phyloP scores from a whole-genome alignment of 1,284 basidiomycete genomes.

The Microbotryomycetes sp. region DNA sequence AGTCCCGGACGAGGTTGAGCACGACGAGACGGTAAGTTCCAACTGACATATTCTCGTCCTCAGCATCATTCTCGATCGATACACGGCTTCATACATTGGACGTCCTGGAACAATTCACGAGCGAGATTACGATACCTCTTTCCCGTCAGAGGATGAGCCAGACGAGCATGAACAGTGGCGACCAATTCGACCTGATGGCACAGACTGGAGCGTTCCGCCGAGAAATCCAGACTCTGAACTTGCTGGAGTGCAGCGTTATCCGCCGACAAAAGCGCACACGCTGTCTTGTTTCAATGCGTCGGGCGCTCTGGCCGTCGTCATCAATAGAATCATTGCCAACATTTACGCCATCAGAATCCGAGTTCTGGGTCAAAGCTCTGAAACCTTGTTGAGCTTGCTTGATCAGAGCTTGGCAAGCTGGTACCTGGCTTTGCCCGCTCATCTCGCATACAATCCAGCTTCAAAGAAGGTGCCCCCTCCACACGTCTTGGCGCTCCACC shows the following conservation, averaged over 20 bases:
- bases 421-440: constrained; percentile 64
- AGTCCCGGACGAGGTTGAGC: constrained; percentile 60
- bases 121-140: constrained; percentile 67
- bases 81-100: constrained; percentile 71
- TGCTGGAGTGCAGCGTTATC: constrained; percentile 14
- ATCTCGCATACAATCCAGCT: constrained; percentile 49
- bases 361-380: constrained; percentile 50
- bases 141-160: constrained; percentile 59
- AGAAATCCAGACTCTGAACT: constrained; percentile 19
- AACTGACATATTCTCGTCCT: not conserved
- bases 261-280: constrained; percentile 44
- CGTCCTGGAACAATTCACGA: constrained; percentile 71
- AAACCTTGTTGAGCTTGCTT: constrained; percentile 51
- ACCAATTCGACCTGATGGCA: constrained; percentile 36
- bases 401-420: constrained; percentile 68
- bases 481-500: constrained; percentile 61
- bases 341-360: constrained; percentile 64
- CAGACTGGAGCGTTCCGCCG: constrained; percentile 31
- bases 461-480: constrained; percentile 33
- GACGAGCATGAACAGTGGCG: constrained; percentile 41
- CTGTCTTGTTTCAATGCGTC: constrained; percentile 71
- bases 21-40: not conserved
- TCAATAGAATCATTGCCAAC: constrained; percentile 54
- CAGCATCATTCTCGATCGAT: constrained; percentile 41
- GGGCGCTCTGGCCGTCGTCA: constrained; percentile 51